Conservation (phyloP, 1,139 yeast species). For the Pneumocystis jirovecii region DNA sequence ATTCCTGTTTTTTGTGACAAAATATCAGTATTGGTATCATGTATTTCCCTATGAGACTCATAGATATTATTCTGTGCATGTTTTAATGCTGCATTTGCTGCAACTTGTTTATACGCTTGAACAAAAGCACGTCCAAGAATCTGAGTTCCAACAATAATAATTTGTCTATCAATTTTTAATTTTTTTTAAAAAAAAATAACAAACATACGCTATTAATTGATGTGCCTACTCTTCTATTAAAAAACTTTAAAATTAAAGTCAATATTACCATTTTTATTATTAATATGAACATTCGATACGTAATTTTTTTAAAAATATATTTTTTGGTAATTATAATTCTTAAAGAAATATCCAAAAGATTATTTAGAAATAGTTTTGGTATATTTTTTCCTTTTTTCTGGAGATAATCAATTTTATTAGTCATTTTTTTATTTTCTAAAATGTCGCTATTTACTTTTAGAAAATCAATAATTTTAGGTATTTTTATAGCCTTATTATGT, state of each 20-base stretch:
- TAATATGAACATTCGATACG: neutral
- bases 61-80: conserved; percentile 39
- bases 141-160: conserved; percentile 83
- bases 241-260: neutral
- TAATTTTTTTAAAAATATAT: neutral
- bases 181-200: neutral
- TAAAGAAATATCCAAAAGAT: neutral
- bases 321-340: neutral
- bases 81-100: conserved; percentile 40
- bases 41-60: conserved; percentile 7
- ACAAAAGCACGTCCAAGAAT: conserved; percentile 92
- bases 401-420: neutral
- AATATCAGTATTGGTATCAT: conserved; percentile 3
- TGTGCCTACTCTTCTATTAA: conserved; percentile 1
- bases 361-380: neutral
- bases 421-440: neutral
- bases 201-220: neutral
- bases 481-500: neutral
- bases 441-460: neutral
- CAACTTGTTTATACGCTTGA: conserved; percentile 96
- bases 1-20: conserved; percentile 22
- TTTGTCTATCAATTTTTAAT: conserved; percentile 31
- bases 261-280: neutral
- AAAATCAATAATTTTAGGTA: neutral
- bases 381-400: neutral